A percentile compares a stretch with the other conserved stretches of the same genome.
Evolutionary conservation across 2,329 filamentous ascomycete genomes (phyloP).

Genomic region (Fusarium virguliforme): DNA sequence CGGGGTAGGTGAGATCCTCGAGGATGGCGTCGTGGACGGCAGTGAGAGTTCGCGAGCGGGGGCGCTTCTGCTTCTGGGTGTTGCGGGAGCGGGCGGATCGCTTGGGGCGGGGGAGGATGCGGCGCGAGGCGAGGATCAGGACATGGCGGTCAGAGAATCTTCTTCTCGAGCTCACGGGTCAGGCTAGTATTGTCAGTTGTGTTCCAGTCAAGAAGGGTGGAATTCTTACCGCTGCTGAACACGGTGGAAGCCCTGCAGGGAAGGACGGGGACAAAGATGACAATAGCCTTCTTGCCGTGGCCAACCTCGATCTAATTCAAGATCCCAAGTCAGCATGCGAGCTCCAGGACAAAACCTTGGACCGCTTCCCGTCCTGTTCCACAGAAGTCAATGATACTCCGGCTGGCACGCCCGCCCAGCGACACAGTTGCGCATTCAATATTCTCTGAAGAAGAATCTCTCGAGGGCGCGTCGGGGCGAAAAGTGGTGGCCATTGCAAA

Average conservation of each 20-base stretch:
- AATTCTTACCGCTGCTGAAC: constrained; percentile 96
- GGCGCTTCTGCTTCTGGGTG: constrained; percentile 98
- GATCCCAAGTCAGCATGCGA: constrained; percentile 82
- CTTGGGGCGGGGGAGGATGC: constrained; percentile 98
- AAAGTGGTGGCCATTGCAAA: constrained; percentile 55
- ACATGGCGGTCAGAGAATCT: constrained; percentile 99
- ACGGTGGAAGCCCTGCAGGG: constrained; percentile 98
- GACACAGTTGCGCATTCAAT: constrained; percentile 45
- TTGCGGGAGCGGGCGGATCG: constrained; percentile 97
- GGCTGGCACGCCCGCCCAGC: constrained; percentile 52
- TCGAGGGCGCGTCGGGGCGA: constrained; percentile 46
- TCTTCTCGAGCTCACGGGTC: constrained; percentile 99
- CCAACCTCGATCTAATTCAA: constrained; percentile 95
- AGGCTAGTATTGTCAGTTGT: constrained; percentile 73
- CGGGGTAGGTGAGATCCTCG: constrained; percentile 97
- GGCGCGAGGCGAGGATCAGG: constrained; percentile 98
- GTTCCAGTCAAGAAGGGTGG: background rate
- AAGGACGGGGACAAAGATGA: constrained; percentile 99
- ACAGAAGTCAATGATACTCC: constrained; percentile 63
- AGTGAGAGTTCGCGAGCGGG: constrained; percentile 96
- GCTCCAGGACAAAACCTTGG: constrained; percentile 80
- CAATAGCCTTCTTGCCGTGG: constrained; percentile 99
- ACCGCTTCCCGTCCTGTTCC: constrained; percentile 84
- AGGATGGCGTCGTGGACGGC: constrained; percentile 99
- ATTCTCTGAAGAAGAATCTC: constrained; percentile 39